phyloP scores from a whole-genome alignment of 805 yeast species.

The Lachancea meyersii region DNA sequence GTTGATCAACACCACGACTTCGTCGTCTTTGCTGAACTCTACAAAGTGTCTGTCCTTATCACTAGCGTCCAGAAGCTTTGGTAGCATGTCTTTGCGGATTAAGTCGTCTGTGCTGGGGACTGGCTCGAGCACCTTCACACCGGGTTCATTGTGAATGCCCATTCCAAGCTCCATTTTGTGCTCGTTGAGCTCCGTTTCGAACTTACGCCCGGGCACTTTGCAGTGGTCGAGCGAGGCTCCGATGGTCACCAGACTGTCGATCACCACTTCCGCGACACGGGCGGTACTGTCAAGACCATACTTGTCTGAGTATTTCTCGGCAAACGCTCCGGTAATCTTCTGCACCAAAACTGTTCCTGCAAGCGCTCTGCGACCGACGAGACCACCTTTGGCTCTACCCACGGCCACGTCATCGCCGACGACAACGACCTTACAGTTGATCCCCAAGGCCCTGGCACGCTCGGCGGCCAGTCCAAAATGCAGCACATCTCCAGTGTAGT shows the following conservation, averaged over 20 bases:
- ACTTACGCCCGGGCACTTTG: conserved; percentile 76
- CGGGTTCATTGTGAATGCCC: conserved; percentile 96
- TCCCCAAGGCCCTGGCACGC: conserved; percentile 74
- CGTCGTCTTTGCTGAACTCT: conserved; percentile 56
- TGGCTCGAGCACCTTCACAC: conserved; percentile 47
- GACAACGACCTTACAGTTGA: conserved; percentile 61
- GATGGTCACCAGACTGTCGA: conserved; percentile 68
- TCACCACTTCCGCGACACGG: conserved; percentile 53
- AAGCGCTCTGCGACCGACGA: conserved; percentile 90
- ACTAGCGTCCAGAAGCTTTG: conserved; percentile 50
- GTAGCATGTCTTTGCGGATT: conserved; percentile 49
- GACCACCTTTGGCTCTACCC: conserved; percentile 80
- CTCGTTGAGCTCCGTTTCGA: conserved; percentile 45
- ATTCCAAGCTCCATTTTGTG: conserved; percentile 84
- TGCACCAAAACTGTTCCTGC: conserved; percentile 89
- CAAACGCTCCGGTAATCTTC: conserved; percentile 74
- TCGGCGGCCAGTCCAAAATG: conserved; percentile 92
- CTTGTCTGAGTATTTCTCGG: conserved; percentile 36
- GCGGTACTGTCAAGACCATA: conserved; percentile 49
- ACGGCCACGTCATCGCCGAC: conserved; percentile 94
- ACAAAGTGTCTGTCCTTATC: conserved; percentile 82
- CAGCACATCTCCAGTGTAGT: conserved; percentile 89
- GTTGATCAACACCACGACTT: conserved; percentile 66
- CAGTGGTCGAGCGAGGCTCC: conserved; percentile 89
- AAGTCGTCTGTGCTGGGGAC: conserved; percentile 67